Base-by-base conservation (phyloP, 257 asterid genomes). In the Dorcoceras hygrometricum region DNA sequence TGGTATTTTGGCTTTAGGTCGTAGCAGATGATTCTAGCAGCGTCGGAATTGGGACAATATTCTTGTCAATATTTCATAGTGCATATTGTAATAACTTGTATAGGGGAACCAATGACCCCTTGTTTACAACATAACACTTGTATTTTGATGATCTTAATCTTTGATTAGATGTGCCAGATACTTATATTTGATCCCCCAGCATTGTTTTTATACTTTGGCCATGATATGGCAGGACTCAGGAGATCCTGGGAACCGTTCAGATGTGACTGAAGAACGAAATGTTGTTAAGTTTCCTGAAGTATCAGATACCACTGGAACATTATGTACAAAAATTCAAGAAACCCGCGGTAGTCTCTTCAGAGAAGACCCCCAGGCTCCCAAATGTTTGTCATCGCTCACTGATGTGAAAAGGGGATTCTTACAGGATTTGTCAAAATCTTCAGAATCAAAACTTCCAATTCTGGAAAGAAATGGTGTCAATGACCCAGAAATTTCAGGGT, bases 191-290 rank as follows among this genome's bases (percentile, higher is more conserved):
- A 46, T n/a, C 43, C 39, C 57, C 8, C 26, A 25, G 57, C 60
- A 54, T 6, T 18, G 22, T 57, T 4, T 36, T 23, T 8, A 50
- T 71, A 10, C 8, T 32, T 18, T 55, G 65, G 66, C 70, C 27
- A 31, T 65, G 62, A 32, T 57, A 63, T 22, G 53, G 67, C 85
- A 90, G 99, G 96, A 93, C 67, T 82, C 89, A 1, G 73, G 77
- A 63, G 96, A 93, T 73, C 91, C 79, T n/a, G 98, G 86, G 59
- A 86, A 76, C 80, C 84, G 83, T 72, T 94, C 95, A 20, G 95
- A 88, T 43, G 86, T 88, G 63, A 90, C 96, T 34, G 99, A 88
- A 71, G 96, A 85, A 79, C 80, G 73, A 74, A 81, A 81, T 36
- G 90, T 80, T 62, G 65, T 73, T 57, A 85, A 80, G 81, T 74